A percentile compares a stretch with the other conserved stretches of the same genome.
These are phyloP conservation scores for Fraxinus quadrangulata DNA, from an alignment of 257 asterid genomes.

Conservation along the genomic window DNA sequence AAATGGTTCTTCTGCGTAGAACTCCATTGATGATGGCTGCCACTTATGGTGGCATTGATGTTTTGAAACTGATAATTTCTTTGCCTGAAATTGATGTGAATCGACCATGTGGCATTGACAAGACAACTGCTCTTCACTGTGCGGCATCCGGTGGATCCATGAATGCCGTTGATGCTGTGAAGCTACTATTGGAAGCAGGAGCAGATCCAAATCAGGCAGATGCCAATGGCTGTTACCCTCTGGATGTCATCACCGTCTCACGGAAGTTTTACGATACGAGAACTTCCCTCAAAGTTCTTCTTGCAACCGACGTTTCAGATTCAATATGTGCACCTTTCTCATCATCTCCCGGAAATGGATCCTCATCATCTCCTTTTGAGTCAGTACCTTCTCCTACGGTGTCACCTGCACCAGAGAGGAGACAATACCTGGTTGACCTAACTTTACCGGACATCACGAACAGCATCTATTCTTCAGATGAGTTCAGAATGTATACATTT, in stretches of 20 bases:
- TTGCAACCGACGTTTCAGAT: constrained; percentile 38
- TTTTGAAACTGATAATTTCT: constrained; percentile 56
- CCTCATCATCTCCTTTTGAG: constrained; percentile 41
- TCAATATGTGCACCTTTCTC: constrained; percentile 49
- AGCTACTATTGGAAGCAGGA: constrained; percentile 63
- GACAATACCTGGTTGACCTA: constrained; percentile 76
- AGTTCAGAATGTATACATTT: constrained; percentile 78
- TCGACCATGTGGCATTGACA: constrained; percentile 54
- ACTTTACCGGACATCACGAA: constrained; percentile 79
- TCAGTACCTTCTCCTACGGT: constrained; percentile 36
- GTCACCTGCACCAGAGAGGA: constrained; percentile 46
- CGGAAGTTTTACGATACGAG: constrained; percentile 43
- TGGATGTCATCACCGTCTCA: constrained; percentile 49
- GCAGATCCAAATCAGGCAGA: constrained; percentile 63
- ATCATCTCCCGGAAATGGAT: constrained; percentile 44
- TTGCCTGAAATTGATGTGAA: constrained; percentile 66
- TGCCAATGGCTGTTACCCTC: constrained; percentile 65
- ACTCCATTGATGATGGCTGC: constrained; percentile 90
- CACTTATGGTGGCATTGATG: constrained; percentile 72
- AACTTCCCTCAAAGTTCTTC: constrained; percentile 55
- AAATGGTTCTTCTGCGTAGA: constrained; percentile 70
- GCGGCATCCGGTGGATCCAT: constrained; percentile 78
- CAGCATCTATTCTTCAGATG: constrained; percentile 76
- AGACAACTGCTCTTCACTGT: constrained; percentile 75
- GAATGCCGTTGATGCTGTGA: constrained; percentile 46